Evolutionary conservation across 805 yeast genomes (phyloP).

Genomic region (Saccharomycopsis lassenensis): DNA sequence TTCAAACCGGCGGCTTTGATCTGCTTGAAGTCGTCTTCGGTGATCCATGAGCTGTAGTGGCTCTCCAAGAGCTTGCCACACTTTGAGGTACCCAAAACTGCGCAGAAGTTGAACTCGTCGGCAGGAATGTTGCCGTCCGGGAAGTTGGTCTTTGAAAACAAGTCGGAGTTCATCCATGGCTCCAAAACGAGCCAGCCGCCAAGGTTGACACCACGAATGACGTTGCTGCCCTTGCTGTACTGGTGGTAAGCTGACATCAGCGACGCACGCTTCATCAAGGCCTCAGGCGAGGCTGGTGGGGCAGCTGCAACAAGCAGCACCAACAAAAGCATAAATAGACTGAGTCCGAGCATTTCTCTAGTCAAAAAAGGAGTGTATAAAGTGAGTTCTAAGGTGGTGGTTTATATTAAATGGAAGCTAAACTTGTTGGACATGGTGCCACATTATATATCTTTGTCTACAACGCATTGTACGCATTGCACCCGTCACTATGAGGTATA

Average conservation of each 20-base stretch:
- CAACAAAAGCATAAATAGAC: too few species aligned
- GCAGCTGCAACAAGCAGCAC: too few species aligned
- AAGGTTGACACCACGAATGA: constrained; percentile 35
- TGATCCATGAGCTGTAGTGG: constrained; percentile 50
- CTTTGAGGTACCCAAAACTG: constrained; percentile 35
- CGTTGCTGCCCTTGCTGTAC: constrained; percentile 12
- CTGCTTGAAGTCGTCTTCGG: constrained; percentile 42
- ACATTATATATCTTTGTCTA: too few species aligned
- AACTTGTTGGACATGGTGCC: too few species aligned
- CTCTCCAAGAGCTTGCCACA: constrained; percentile 31
- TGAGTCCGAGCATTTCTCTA: too few species aligned
- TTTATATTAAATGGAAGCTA: too few species aligned
- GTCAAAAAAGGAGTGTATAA: too few species aligned
- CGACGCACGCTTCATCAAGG: too few species aligned
- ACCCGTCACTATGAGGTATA: too few species aligned
- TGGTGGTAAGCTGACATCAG: constrained; percentile 4
- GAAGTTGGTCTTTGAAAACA: constrained; percentile 30
- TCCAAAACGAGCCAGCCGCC: constrained; percentile 69
- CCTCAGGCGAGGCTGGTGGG: too few species aligned
- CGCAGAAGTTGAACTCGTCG: constrained; percentile 48
- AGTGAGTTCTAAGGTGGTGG: too few species aligned
- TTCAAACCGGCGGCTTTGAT: constrained; percentile 47
- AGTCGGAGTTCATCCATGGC: constrained; percentile 56
- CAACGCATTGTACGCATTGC: too few species aligned
- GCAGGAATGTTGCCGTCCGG: constrained; percentile 32